These are phyloP conservation scores for Metarhizium anisopliae DNA, from an alignment of 2,329 filamentous ascomycete species.

Conservation along the genomic window DNA sequence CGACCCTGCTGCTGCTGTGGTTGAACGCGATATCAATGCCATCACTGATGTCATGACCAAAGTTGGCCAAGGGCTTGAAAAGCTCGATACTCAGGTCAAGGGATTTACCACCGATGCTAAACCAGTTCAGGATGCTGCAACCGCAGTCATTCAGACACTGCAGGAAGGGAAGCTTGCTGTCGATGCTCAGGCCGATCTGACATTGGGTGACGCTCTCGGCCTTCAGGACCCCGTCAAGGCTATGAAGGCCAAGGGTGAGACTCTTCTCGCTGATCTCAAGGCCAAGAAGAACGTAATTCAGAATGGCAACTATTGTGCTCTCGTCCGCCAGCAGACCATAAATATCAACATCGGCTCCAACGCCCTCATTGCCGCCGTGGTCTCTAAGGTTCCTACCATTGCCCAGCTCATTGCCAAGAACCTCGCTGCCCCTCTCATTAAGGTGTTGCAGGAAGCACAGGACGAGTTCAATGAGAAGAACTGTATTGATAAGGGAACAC, in stretches of 20 bases:
- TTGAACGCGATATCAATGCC: neutral
- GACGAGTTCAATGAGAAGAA: slow-evolving; percentile 2
- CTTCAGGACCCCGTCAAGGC: neutral
- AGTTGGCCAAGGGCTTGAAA: neutral
- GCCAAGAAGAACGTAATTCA: slow-evolving; percentile 2
- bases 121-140: neutral
- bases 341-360: slow-evolving; percentile 1
- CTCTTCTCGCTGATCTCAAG: neutral
- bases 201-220: neutral
- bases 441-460: neutral
- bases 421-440: neutral
- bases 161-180: slow-evolving; percentile 1
- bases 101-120: neutral
- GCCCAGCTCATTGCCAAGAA: neutral
- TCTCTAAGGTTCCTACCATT: slow-evolving; percentile 1
- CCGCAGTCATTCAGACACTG: slow-evolving; percentile 1
- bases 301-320: neutral
- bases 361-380: neutral
- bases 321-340: neutral
- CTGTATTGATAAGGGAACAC: slow-evolving; percentile 1
- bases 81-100: neutral
- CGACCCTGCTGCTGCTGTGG: neutral
- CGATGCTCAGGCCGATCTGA: neutral
- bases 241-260: neutral
- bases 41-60: neutral